Base-by-base conservation (phyloP, 257 asterid species). In the Primulina tabacum region DNA sequence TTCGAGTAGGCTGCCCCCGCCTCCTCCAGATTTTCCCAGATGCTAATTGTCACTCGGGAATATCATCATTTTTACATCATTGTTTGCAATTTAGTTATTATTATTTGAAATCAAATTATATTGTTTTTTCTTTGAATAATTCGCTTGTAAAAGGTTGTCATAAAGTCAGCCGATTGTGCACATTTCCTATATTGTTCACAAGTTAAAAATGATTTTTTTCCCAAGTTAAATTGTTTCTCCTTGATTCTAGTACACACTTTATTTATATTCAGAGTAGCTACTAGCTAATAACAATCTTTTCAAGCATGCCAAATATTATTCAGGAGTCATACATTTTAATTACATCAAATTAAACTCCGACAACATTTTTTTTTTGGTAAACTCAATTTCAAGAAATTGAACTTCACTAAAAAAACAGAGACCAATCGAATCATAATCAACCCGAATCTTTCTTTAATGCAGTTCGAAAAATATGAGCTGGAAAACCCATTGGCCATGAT, bases 11-110 rank as follows among this genome's bases (percentile, higher is more conserved):
- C 67, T 89, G 65, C 95, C 95, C 16, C 90, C 94, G 11, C 97
- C 97, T 1, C 97, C 97, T 0, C 62, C 82, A 0, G 96, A 87
- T 82, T 76, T 82, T 53, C 97, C 97, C 35, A 71, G 74, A 43
- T 90, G 97, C 68, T 83, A 66, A 65, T 33, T 8, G 12, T 35
- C 35, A 30, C 4, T 28, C 52, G 58, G 62, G 64, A 70, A 56
- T 52, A 20, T 21, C 37, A 28, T 71, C 0, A 32, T 71, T 77
- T 35, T 20, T 63, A 1, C 35, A 65, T 40, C 26, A 20, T 35
- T 7, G 34, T 6, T 53, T 50, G 43, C 8, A 12, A 4, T 38
- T 60, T 26, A 56, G 8, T 29, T 71, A 8, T 43, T 4, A 57
- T 21, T 65, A 50, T 14, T 50, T 43, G 7, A 12, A 14, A 4